Evolutionary conservation across 257 asterid genomes (phyloP).

Genomic region (Solanum megistacrolobum): DNA sequence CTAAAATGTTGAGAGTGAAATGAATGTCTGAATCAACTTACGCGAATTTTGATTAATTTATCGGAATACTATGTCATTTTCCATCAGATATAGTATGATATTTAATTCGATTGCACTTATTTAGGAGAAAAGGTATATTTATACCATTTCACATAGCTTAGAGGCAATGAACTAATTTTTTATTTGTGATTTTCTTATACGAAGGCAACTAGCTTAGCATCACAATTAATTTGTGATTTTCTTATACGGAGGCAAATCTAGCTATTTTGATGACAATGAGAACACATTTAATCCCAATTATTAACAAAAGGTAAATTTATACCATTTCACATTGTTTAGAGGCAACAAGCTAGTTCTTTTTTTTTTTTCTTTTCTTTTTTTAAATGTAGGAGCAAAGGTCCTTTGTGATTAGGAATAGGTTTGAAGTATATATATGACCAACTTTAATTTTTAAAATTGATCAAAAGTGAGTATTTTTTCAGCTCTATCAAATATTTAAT

Average conservation of each 20-base stretch:
- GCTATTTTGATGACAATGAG: not conserved
- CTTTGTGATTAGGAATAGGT: not conserved
- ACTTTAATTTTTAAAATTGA: not conserved
- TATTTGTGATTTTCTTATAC: too few species aligned
- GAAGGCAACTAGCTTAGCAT: not conserved
- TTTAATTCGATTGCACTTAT: too few species aligned
- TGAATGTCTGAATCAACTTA: not conserved
- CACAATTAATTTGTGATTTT: not conserved
- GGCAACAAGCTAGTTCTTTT: not conserved
- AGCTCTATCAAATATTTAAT: too few species aligned
- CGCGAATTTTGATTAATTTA: too few species aligned
- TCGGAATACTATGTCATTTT: rapidly evolving
- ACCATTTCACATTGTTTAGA: not conserved
- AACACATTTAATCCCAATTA: not conserved
- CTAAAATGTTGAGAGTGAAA: not conserved
- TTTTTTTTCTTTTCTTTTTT: too few species aligned
- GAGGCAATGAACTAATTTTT: too few species aligned
- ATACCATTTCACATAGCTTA: too few species aligned
- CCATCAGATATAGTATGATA: too few species aligned
- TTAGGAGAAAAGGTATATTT: too few species aligned
- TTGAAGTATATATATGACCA: not conserved
- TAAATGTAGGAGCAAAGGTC: not conserved
- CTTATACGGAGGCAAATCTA: not conserved
- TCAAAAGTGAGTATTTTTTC: not conserved
- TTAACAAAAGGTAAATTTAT: not conserved